Conservation (phyloP, 2,329 filamentous ascomycete species). For the Fusarium musae region DNA sequence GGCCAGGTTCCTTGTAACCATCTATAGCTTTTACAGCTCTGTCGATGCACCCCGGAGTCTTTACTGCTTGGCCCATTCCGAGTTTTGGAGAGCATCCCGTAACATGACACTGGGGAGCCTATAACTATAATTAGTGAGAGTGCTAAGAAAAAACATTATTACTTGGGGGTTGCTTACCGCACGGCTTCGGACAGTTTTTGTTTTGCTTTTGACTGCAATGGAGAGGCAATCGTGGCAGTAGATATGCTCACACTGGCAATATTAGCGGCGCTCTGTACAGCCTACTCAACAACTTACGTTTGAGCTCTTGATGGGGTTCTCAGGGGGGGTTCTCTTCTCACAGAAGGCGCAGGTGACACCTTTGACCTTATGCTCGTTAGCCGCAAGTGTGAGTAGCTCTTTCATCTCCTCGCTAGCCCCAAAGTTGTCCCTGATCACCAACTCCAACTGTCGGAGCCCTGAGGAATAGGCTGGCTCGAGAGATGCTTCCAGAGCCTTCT, state of each 20-base stretch:
- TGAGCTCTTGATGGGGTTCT: background rate
- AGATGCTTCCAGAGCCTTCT: rapidly evolving
- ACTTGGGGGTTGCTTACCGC: background rate
- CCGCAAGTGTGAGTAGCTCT: slow-evolving; percentile 9
- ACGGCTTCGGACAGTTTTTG: no score
- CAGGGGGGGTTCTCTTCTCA: rapidly evolving
- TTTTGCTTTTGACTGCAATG: no score
- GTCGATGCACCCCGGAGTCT: background rate
- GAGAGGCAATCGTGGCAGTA: slow-evolving; percentile 46
- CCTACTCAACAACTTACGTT: slow-evolving; percentile 9
- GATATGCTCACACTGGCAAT: slow-evolving; percentile 48
- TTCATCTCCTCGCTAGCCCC: slow-evolving; percentile 30
- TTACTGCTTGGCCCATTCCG: background rate
- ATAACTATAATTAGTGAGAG: rapidly evolving
- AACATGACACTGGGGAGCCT: background rate
- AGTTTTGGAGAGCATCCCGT: background rate
- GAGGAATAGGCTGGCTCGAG: background rate
- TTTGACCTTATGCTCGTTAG: background rate
- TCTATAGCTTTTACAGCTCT: rapidly evolving
- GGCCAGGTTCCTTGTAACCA: slow-evolving; percentile 30
- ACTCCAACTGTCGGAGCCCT: background rate
- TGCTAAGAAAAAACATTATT: background rate
- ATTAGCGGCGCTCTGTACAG: slow-evolving; percentile 1
- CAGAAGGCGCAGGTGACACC: slow-evolving; percentile 22
- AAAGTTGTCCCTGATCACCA: background rate